Evolutionary conservation across 345 rosid genomes (phyloP).

Genomic region (Nasturtium officinale): DNA sequence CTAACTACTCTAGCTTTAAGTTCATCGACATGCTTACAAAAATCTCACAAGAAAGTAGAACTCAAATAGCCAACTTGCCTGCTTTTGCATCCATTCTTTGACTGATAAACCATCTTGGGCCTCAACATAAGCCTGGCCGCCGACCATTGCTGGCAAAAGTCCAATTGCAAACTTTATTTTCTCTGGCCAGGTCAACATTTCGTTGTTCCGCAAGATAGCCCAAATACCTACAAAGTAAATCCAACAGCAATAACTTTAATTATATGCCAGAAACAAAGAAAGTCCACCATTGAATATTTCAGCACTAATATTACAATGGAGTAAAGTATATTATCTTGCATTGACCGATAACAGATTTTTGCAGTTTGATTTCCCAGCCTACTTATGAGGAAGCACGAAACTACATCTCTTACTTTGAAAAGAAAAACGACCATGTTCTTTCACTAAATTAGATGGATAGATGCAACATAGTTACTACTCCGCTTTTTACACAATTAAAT

Average conservation of each 20-base stretch:
- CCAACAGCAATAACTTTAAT: constrained; percentile 8
- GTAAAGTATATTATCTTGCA: neutral
- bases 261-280: neutral
- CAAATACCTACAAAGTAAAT: constrained; percentile 64
- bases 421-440: neutral
- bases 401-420: neutral
- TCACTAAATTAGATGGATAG: neutral
- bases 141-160: constrained; percentile 89
- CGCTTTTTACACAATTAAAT: neutral
- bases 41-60: constrained; percentile 8
- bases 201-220: constrained; percentile 88
- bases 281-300: neutral
- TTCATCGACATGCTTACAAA: neutral
- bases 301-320: neutral
- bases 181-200: constrained; percentile 98
- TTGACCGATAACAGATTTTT: neutral
- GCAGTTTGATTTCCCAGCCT: neutral
- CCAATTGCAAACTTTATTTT: constrained; percentile 96
- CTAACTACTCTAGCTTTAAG: neutral
- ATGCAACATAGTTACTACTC: constrained; percentile 11
- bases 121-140: constrained; percentile 92
- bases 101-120: constrained; percentile 90
- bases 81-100: constrained; percentile 88
- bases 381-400: neutral
- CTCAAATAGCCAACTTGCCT: constrained; percentile 48